Evolutionary conservation across 768 basidiomycete genomes (phyloP), one percentile per base, ranked within the genome.

Genomic region (Wakefieldia striispora): DNA sequence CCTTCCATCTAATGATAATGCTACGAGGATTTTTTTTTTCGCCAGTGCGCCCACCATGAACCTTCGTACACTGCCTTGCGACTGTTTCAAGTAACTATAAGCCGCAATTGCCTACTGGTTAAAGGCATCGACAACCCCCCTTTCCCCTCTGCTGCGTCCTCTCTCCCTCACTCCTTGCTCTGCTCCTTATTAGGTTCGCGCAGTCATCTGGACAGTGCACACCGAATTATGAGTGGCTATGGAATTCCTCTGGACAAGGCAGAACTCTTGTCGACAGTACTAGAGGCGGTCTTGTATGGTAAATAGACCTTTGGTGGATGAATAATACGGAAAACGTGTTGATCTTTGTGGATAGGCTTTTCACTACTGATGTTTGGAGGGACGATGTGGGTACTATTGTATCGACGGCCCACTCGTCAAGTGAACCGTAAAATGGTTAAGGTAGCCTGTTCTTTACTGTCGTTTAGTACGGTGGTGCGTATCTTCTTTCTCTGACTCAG

Each of bases 301-400:
- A n/a, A 36, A 44, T 24, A 33, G 6, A 33, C 2, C 37, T 7
- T 27, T 12, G 7, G 19, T 17, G 5, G 12, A 27, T 20, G 7
- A 24, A 35, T 29, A 20, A 11, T 39, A 10, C 3, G 34, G 11
- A 21, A 33, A 24, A 8, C 21, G 12, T 13, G 2, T 6, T 24
- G 27, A 43, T 17, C 34, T 13, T 33, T 23, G 36, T 7, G 17
- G n/a, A 13, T 21, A 68, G 67, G 67, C 0, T 66, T 66, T 51
- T 68, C 65, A 5, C 7, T 65, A 3, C 43, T 66, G n/a, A 65
- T 66, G 67, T 68, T 63, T 46, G 56, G 61, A 2, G 57, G 55
- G 12, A 61, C 65, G 1, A 39, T 68, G 6, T 65, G 59, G 54
- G 54, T 53, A 1, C 45, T 65, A 11, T 27, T 57, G 2, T 41